Conservation (phyloP, 2,329 filamentous ascomycete species). For the Gaeumannomyces tritici region DNA sequence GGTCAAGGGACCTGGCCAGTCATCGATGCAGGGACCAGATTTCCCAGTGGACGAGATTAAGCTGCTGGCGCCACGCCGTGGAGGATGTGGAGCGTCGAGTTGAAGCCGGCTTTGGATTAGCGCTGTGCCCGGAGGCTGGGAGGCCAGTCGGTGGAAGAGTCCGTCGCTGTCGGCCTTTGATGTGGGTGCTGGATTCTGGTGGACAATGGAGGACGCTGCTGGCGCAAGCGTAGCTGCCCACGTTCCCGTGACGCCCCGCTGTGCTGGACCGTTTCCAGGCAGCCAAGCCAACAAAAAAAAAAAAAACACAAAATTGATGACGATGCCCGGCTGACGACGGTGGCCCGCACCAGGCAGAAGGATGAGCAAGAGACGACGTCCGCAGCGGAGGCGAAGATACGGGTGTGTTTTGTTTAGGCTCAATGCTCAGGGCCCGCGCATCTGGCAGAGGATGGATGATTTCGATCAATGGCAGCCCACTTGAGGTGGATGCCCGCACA, state of each 20-base stretch:
- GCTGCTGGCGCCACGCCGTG: neutral
- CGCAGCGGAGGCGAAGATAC: neutral
- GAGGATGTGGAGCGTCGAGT: neutral
- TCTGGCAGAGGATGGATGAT: neutral
- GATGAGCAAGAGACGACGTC: neutral
- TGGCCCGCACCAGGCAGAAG: neutral
- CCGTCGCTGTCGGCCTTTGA: neutral
- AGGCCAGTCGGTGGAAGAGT: neutral
- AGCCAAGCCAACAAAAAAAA: too few species aligned
- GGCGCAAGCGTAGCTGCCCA: neutral
- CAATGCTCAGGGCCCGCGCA: neutral
- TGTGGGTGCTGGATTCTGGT: too few species aligned
- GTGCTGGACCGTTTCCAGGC: neutral
- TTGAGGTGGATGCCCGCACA: neutral
- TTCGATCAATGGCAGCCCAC: neutral
- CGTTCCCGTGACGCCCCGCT: neutral
- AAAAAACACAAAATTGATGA: neutral
- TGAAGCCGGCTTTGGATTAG: neutral
- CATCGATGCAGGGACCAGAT: neutral
- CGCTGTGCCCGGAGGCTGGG: too few species aligned
- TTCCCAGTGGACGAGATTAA: neutral
- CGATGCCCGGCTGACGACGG: neutral
- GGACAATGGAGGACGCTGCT: neutral
- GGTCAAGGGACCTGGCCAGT: neutral
- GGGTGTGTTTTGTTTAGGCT: neutral